A percentile compares a stretch with the other conserved stretches of the same genome.
Evolutionary conservation across 2,329 filamentous ascomycete species (phyloP).

Genomic region (Aspergillus viridinutans): DNA sequence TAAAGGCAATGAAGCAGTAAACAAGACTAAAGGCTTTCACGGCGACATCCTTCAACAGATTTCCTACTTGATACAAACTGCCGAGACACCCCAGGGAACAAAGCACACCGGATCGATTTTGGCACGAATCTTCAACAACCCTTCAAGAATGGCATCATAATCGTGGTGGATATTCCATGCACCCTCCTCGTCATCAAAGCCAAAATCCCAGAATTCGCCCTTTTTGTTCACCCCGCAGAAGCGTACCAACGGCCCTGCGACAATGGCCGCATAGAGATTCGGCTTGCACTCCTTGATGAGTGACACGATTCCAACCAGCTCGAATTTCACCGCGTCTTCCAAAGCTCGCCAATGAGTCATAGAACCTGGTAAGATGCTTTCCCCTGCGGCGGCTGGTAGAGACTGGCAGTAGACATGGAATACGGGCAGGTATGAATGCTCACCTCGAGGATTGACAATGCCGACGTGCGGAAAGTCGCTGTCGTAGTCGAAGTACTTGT

Average conservation of each 20-base stretch:
- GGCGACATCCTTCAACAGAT: neutral
- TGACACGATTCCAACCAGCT: neutral
- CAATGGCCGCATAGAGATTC: neutral
- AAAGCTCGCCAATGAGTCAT: neutral
- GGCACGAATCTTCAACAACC: neutral
- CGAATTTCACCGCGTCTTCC: neutral
- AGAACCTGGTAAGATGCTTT: neutral
- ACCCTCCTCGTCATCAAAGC: neutral
- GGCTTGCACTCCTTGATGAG: neutral
- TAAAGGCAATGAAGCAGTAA: too few species aligned
- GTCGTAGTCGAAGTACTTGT: neutral
- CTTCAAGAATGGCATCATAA: neutral
- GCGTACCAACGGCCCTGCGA: neutral
- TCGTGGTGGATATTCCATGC: neutral
- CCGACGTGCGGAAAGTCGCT: neutral
- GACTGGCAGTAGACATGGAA: neutral
- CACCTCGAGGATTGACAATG: neutral
- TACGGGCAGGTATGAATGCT: neutral
- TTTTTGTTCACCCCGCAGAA: neutral
- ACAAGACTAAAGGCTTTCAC: too few species aligned
- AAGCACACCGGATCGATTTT: neutral
- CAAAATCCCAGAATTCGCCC: neutral
- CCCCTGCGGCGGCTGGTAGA: neutral
- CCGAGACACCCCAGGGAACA: neutral
- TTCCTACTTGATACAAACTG: neutral